Base-by-base conservation (phyloP, 768 basidiomycete genomes). In the Gloeophyllum trabeum region DNA sequence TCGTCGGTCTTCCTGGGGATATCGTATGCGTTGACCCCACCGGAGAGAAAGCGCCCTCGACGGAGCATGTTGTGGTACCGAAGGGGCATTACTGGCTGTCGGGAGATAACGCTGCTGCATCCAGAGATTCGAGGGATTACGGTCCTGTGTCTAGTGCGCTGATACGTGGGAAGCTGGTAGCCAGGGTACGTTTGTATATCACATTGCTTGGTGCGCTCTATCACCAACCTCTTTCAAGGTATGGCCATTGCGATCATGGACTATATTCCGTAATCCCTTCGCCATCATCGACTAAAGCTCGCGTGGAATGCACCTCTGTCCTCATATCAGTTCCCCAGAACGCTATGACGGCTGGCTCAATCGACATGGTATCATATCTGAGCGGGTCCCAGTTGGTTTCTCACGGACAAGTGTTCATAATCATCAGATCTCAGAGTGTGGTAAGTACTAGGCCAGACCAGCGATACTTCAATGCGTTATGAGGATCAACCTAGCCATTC, bases 1-100 rank as follows among this genome's bases (percentile, higher is more conserved):
- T 98, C 7, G 70, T 94, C 25, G 94, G 92, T 2, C 63, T 98
- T 19, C 84, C 91, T 19, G 93, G 94, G 3, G 94, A 97, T 60
- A 63, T 80, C 25, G 57, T 98, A 23, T 90, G 88, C 46, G 82
- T 91, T 18, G 91, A 98, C 57, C 93, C 93, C 16, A 81, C 81
- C 3, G 83, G 82, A 3, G 48, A 59, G 40, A 62, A 63, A 39
- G 79, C 75, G 6, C 75, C 79, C 6, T 76, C 79, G 7, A 69
- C 68, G 13, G 83, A 83, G 46, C 86, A 90, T 52, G 71, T 93
- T 13, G 54, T 78, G 21, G 63, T 97, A 6, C 94, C 94, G 1
- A 73, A 73, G 51, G 89, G 91, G 3, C 85, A 94, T 57, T 59
- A 94, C 19, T 97, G 94, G 94, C 67, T 94, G 23, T 73, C 67